Evolutionary conservation across 495 filamentous ascomycete genomes (phyloP).

Genomic region (Hypoxylon fragiforme): DNA sequence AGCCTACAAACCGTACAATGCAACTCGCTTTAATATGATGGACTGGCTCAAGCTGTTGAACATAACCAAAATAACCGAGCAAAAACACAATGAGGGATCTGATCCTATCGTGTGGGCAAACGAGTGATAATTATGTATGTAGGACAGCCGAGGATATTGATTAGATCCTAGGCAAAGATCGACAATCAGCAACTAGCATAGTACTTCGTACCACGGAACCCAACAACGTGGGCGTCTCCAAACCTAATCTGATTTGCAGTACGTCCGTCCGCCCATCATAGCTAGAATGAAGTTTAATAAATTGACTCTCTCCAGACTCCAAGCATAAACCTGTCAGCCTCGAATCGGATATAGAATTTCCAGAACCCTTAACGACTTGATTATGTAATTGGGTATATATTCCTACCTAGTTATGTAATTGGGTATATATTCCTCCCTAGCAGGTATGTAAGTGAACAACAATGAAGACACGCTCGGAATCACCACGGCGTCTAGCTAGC

Average conservation of each 20-base stretch:
- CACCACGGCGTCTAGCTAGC: slow-evolving; percentile 3
- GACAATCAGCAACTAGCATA: neutral
- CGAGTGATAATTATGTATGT: neutral
- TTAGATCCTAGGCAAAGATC: neutral
- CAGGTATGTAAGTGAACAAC: too few relatives aligned
- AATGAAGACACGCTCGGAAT: slow-evolving; percentile 10
- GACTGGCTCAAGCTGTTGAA: too few relatives aligned
- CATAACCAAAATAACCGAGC: too few relatives aligned
- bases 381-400: too few relatives aligned
- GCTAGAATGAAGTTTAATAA: slow-evolving; percentile 2
- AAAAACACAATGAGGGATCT: too few relatives aligned
- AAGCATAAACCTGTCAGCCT: neutral
- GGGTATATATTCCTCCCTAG: too few relatives aligned
- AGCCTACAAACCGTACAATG: too few relatives aligned
- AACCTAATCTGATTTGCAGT: slow-evolving; percentile 23
- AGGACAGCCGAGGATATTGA: neutral
- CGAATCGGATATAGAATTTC: neutral
- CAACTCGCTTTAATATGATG: too few relatives aligned
- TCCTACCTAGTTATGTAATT: too few relatives aligned
- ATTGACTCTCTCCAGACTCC: neutral
- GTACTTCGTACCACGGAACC: slow-evolving; percentile 7
- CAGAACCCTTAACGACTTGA: neutral
- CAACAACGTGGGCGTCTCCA: slow-evolving; percentile 23
- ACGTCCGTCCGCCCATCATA: slow-evolving; percentile 2
- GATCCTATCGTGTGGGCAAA: neutral